Evolutionary conservation across 352 stramenopile genomes (phyloP), one percentile per base, ranked within the genome.

Genomic region (Globisporangium irregulare): DNA sequence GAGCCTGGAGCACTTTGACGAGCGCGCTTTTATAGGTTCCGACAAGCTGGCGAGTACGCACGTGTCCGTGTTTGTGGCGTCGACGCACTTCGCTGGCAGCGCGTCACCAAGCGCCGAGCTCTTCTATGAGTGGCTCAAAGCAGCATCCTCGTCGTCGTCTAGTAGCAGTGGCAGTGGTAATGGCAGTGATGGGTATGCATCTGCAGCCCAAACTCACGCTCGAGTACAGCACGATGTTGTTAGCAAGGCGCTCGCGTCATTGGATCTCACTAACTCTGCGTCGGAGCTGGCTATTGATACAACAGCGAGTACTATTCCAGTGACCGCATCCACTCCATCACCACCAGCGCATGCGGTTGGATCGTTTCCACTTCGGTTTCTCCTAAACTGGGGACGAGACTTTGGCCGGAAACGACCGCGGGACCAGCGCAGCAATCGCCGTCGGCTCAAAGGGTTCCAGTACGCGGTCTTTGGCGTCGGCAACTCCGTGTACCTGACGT

Each of bases 401-500:
- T 15, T 53, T 18, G 34, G 46, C 24, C 15, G 54, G 54, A 62
- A 68, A 59, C 58, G 29, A 18, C 22, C 22, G 20, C 36, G 36
- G 0, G 24, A 15, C 50, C 53, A 43, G 9, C 36, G 36, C 1
- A 43, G 29, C 24, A 29, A 24, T 10, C 50, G 41, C 9, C 41
- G 4, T n/a, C 34, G 46, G 18, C 72, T 93, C 32, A 38, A 72
- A 12, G 79, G 75, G 22, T 66, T 97, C 61, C 74, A 97, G 51
- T 99, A 89, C 74, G 82, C 90, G 9, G 95, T 99, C 0, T 99
- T 99, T 89, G 97, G 95, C 43, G 81, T 99, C 4, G 97, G 96
- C 4, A 98, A 98, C 75, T 94, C 76, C 6, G 82, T 96, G 68
- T 99, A 99, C 69, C 85, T 98, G 57, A 91, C 98, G 54, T 99